phyloP scores from a whole-genome alignment of 2,329 filamentous ascomycete species.

The Fusarium avenaceum region DNA sequence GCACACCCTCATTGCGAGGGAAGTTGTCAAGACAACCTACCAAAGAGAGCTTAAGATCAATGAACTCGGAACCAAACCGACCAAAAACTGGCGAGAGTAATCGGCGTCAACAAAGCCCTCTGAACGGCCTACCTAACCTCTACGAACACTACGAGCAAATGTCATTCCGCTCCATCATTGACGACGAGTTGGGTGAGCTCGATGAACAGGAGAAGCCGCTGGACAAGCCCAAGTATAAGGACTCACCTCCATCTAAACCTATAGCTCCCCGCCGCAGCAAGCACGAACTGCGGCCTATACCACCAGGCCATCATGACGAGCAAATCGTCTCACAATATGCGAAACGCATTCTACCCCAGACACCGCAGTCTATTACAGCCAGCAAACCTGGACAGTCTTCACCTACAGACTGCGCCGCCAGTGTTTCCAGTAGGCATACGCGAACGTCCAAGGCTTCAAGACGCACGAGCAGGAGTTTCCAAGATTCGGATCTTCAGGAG shows the following conservation, averaged over 20 bases:
- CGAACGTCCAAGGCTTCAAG: slow-evolving; percentile 67
- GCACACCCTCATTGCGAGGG: slow-evolving; percentile 48
- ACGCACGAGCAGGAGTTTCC: slow-evolving; percentile 61
- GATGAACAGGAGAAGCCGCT: slow-evolving; percentile 30
- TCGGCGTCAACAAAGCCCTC: slow-evolving; percentile 45
- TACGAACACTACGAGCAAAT: slow-evolving; percentile 72
- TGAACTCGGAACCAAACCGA: slow-evolving; percentile 39
- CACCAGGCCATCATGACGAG: slow-evolving; percentile 38
- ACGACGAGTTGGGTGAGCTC: slow-evolving; percentile 38
- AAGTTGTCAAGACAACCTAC: slow-evolving; percentile 55
- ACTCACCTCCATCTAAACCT: slow-evolving; percentile 31
- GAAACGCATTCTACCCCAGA: slow-evolving; percentile 44
- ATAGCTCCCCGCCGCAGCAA: slow-evolving; percentile 27
- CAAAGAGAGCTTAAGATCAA: slow-evolving; percentile 53
- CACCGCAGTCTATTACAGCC: slow-evolving; percentile 37
- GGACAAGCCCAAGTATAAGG: slow-evolving; percentile 27
- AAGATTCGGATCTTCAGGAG: slow-evolving; percentile 65
- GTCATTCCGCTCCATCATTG: slow-evolving; percentile 61
- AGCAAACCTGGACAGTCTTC: slow-evolving; percentile 50
- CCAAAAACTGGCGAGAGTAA: slow-evolving; percentile 49
- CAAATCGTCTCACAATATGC: slow-evolving; percentile 47
- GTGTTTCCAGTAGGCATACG: slow-evolving; percentile 68
- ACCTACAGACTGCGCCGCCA: slow-evolving; percentile 61
- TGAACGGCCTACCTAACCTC: slow-evolving; percentile 62
- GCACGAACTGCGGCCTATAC: slow-evolving; percentile 29